Base-by-base conservation (phyloP, 805 yeast genomes). In the Tetrapisispora fleetii region DNA sequence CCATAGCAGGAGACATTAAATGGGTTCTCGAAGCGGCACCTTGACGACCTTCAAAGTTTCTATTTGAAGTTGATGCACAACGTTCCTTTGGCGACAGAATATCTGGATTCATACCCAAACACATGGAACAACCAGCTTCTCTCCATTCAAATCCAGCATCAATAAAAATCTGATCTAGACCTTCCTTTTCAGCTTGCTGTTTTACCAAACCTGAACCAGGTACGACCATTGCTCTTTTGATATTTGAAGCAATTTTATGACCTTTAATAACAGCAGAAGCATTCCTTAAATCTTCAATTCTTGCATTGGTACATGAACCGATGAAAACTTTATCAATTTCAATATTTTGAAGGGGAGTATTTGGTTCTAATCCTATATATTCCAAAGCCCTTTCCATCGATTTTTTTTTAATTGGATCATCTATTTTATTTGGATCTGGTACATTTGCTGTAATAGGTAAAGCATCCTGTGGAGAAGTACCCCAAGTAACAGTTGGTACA, bases 121-220 rank as follows among this genome's bases (percentile, higher is more conserved):
- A 93, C 99, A 93, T 93, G 39, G 98, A 91, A 73, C 99, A 93
- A 52, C 99, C 99, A 56, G 99, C 98, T 73, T 93, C 99, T 75
- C 99, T 84, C 99, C 99, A 93, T 59, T 86, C 91, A 64, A 93
- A 93, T 19, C 96, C 98, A 46, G 99, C 97, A 45, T 80, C 87
- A 61, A 74, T 79, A 63, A 93, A 93, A 50, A 93, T 78, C 72
- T 86, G 85, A 68, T 93, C 93, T 50, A 93, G 76, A 47, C 99
- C 99, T 73, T 93, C 99, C 53, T 71, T 75, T 72, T 93, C 99
- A 48, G 99, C 99, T 70, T 87, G 95, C 52, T 74, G 73, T 72
- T 91, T 93, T 56, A 93, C 93, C 53, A 93, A 75, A 56, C 99
- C 99, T 22, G 98, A 90, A 50, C 99, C 99, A 46, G 99, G 99